Conservation (phyloP, 768 basidiomycete species). For the Suillus subluteus region DNA sequence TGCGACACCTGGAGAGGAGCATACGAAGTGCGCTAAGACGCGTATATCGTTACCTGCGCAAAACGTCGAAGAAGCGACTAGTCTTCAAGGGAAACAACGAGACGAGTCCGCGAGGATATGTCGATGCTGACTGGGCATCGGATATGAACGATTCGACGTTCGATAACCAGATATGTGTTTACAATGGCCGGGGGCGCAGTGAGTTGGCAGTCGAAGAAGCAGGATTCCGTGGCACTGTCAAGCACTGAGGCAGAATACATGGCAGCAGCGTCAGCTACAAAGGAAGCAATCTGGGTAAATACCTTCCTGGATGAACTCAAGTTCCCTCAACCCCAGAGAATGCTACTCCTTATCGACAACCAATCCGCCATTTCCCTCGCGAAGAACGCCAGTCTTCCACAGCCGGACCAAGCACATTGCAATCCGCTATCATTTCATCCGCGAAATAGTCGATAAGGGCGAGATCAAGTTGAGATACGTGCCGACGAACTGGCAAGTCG, state of each 20-base stretch:
- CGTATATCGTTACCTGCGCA: constrained; percentile 23
- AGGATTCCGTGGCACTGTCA: constrained; percentile 26
- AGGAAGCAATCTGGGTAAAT: constrained; percentile 29
- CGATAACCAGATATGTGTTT: constrained; percentile 36
- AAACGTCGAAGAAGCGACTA: constrained; percentile 10
- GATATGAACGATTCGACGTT: constrained; percentile 8
- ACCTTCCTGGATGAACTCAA: constrained; percentile 24
- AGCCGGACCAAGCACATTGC: constrained; percentile 9
- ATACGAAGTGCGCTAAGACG: constrained; percentile 17
- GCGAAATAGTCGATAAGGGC: neutral
- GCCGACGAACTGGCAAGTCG: neutral
- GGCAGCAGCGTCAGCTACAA: constrained; percentile 35
- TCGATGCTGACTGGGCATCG: constrained; percentile 19
- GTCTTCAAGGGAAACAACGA: neutral
- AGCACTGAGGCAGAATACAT: constrained; percentile 50
- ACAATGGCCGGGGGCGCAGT: constrained; percentile 39
- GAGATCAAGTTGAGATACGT: neutral
- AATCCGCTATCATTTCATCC: constrained; percentile 11
- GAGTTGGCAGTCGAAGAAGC: constrained; percentile 35
- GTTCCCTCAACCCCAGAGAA: constrained; percentile 3
- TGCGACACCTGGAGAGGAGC: constrained; percentile 8
- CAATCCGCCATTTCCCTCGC: constrained; percentile 5
- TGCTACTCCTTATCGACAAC: constrained; percentile 20
- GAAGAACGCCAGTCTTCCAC: constrained; percentile 4
- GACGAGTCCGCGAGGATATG: neutral